Evolutionary conservation across 306 rosid genomes (phyloP).

Genomic region (Sicyos baderoa): DNA sequence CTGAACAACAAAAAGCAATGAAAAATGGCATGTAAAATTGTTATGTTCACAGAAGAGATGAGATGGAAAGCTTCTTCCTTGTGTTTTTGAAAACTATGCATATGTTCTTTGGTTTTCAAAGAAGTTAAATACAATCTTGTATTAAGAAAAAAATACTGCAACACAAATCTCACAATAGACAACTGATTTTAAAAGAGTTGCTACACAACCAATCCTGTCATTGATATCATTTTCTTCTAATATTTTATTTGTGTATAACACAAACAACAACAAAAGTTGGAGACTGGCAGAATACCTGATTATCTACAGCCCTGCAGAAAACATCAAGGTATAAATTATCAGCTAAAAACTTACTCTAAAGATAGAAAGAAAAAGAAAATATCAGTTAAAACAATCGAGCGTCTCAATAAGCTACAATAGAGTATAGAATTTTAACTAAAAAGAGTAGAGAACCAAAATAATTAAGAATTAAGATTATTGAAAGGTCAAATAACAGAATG

Average conservation of each 20-base stretch:
- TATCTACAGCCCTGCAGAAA: conserved; percentile 84
- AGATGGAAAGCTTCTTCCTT: neutral
- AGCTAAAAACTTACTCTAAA: too few species aligned
- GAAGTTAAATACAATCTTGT: neutral
- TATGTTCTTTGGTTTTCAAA: neutral
- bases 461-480: neutral
- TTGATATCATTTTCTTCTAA: neutral
- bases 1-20: conserved; percentile 33
- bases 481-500: neutral
- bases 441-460: neutral
- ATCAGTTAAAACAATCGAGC: conserved; percentile 25
- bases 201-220: conserved; percentile 7
- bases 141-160: neutral
- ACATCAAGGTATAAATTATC: conserved; percentile 7
- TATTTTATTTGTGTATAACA: neutral
- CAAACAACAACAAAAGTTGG: conserved; percentile 5
- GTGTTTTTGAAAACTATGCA: neutral
- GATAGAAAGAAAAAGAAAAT: neutral
- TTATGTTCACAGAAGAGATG: neutral
- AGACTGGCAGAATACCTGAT: conserved; percentile 51
- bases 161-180: neutral
- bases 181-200: neutral
- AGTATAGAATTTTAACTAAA: conserved; percentile 9
- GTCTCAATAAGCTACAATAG: neutral
- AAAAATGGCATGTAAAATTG: conserved; percentile 9